These are phyloP conservation scores for Incumbomyces delicatus DNA, from an alignment of 2,329 filamentous ascomycete species.

Conservation along the genomic window DNA sequence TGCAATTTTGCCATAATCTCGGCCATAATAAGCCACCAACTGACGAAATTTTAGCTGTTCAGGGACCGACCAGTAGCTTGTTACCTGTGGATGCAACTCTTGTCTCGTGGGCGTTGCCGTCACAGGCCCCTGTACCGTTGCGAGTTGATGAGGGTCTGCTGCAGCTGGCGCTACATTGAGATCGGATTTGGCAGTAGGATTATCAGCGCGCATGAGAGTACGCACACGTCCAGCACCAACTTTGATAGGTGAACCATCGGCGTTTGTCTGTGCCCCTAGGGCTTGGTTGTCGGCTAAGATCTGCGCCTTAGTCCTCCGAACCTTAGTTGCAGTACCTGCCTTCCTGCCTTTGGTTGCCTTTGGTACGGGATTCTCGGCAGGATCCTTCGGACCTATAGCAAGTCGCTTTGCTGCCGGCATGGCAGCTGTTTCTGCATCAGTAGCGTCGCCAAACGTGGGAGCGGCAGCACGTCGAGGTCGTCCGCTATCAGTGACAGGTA, in stretches of 20 bases:
- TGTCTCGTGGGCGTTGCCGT: not conserved
- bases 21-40: constrained; percentile 38
- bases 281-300: constrained; percentile 17
- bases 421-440: constrained; percentile 26
- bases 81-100: constrained; percentile 23
- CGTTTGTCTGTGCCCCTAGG: not conserved
- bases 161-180: constrained; percentile 1
- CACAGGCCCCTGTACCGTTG: not conserved
- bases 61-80: constrained; percentile 44
- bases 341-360: constrained; percentile 19
- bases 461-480: constrained; percentile 40
- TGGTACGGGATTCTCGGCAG: constrained; percentile 22
- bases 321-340: constrained; percentile 17
- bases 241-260: constrained; percentile 15
- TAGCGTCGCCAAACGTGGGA: constrained; percentile 36
- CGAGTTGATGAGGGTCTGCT: not conserved
- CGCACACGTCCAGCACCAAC: constrained; percentile 12
- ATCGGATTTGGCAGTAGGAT: constrained; percentile 8
- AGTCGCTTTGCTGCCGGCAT: constrained; percentile 23
- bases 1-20: constrained; percentile 40
- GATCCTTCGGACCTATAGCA: constrained; percentile 20
- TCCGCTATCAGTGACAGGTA: constrained; percentile 41
- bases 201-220: constrained; percentile 13
- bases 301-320: constrained; percentile 20
- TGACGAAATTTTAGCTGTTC: constrained; percentile 39